Conservation (phyloP, 2,329 filamentous ascomycete species). For the Clarireedia monteithiana region DNA sequence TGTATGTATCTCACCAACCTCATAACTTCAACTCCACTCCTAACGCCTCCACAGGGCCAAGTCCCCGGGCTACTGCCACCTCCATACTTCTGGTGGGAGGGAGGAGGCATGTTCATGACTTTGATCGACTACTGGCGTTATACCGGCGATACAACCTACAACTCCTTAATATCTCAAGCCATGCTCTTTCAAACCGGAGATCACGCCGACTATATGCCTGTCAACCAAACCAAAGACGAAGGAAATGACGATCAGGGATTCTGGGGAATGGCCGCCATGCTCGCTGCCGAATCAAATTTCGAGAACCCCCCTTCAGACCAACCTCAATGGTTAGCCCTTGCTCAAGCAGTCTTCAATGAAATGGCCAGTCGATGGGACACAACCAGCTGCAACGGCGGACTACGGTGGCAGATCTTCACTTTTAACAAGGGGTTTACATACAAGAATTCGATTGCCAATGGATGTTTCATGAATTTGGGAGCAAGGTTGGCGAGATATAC, state of each 20-base stretch:
- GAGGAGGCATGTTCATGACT: conserved; percentile 66
- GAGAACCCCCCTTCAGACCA: conserved; percentile 42
- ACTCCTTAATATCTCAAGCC: conserved; percentile 51
- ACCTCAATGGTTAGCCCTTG: conserved; percentile 62
- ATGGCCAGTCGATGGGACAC: conserved; percentile 67
- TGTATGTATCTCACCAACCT: conserved; percentile 19
- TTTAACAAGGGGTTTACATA: conserved; percentile 78
- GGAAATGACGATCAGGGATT: conserved; percentile 71
- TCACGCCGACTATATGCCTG: conserved; percentile 68
- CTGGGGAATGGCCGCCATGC: conserved; percentile 64
- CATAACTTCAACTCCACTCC: conserved; percentile 23
- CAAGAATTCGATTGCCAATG: conserved; percentile 59
- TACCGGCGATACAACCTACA: conserved; percentile 65
- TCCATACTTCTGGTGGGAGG: conserved; percentile 49
- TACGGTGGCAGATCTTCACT: conserved; percentile 78
- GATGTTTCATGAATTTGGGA: conserved; percentile 52
- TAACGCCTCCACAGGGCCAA: conserved; percentile 34
- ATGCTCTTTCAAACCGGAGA: conserved; percentile 67
- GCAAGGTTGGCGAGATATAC: conserved; percentile 69
- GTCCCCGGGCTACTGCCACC: conserved; percentile 40
- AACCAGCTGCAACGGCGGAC: conserved; percentile 58
- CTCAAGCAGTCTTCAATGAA: conserved; percentile 73
- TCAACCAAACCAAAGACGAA: conserved; percentile 50
- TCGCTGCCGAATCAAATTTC: conserved; percentile 61
- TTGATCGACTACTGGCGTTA: conserved; percentile 81